These are phyloP conservation scores for Skeletonema tropicum DNA, from an alignment of 108 stramenopile genomes.

Conservation along the genomic window DNA sequence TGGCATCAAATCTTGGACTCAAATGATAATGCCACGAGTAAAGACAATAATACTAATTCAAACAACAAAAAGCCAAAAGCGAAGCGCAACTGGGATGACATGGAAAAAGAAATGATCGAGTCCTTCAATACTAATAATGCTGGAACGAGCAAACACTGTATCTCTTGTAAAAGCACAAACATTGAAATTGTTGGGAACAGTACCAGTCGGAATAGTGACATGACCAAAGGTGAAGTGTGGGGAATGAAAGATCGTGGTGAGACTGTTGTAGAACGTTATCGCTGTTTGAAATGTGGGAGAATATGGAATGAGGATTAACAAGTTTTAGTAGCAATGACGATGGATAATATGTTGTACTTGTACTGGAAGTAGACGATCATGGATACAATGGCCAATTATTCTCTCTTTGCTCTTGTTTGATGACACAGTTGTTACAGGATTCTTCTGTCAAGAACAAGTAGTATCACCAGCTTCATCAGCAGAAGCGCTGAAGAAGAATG, in stretches of 20 bases:
- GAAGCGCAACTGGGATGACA: slow-evolving; percentile 31
- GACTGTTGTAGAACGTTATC: slow-evolving; percentile 58
- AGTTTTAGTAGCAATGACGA: no score
- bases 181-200: slow-evolving; percentile 54
- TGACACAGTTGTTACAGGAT: no score
- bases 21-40: slow-evolving; percentile 26
- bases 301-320: slow-evolving; percentile 66
- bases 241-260: slow-evolving; percentile 67
- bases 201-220: slow-evolving; percentile 69
- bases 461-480: no score
- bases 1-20: slow-evolving; percentile 68
- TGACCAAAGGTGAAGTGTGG: slow-evolving; percentile 80
- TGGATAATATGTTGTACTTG: no score
- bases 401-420: no score
- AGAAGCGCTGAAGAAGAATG: no score
- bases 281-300: slow-evolving; percentile 66
- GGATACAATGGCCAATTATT: no score
- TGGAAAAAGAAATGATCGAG: slow-evolving; percentile 26
- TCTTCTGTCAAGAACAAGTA: no score
- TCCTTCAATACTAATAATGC: slow-evolving; percentile 1
- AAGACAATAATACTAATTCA: background rate
- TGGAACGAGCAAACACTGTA: background rate
- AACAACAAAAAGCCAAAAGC: slow-evolving; percentile 1
- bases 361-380: no score
- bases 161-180: slow-evolving; percentile 62